Evolutionary conservation across 2,329 filamentous ascomycete species (phyloP).

Genomic region (Elsinoe necatrix): DNA sequence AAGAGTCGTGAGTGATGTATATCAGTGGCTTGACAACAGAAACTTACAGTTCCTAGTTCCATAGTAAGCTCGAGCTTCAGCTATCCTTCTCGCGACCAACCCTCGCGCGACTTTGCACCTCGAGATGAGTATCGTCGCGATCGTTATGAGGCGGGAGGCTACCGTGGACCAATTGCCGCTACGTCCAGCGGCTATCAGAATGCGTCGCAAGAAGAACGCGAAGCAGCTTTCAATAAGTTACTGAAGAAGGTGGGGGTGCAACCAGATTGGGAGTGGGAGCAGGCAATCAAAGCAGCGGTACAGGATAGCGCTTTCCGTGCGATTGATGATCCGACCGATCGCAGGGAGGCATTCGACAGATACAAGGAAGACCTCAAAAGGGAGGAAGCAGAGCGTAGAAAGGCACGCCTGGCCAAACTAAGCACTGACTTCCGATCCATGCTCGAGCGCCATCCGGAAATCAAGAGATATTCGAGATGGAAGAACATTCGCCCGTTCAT

Average conservation of each 20-base stretch:
- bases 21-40: constrained; percentile 36
- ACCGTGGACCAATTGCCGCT: constrained; percentile 28
- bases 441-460: constrained; percentile 92
- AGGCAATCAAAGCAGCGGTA: constrained; percentile 75
- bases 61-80: constrained; percentile 32
- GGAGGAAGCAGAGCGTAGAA: constrained; percentile 89
- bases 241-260: constrained; percentile 78
- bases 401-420: constrained; percentile 85
- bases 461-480: constrained; percentile 95
- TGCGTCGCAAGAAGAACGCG: constrained; percentile 73
- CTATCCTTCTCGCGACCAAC: constrained; percentile 21
- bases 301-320: constrained; percentile 89
- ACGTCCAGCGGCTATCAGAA: constrained; percentile 55
- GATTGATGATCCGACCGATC: constrained; percentile 83
- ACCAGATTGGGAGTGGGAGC: constrained; percentile 87
- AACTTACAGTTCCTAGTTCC: constrained; percentile 27
- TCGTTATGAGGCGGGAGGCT: constrained; percentile 26
- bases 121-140: constrained; percentile 27
- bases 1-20: constrained; percentile 15
- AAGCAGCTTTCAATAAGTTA: constrained; percentile 86
- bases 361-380: constrained; percentile 82
- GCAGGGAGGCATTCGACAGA: constrained; percentile 87
- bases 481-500: constrained; percentile 91
- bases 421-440: constrained; percentile 91
- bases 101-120: constrained; percentile 36